Percentiles rank a stretch among this genome's conserved stretches.
These are phyloP conservation scores for Arctium minus DNA, from an alignment of 129 eudicot genomes.

Conservation along the genomic window DNA sequence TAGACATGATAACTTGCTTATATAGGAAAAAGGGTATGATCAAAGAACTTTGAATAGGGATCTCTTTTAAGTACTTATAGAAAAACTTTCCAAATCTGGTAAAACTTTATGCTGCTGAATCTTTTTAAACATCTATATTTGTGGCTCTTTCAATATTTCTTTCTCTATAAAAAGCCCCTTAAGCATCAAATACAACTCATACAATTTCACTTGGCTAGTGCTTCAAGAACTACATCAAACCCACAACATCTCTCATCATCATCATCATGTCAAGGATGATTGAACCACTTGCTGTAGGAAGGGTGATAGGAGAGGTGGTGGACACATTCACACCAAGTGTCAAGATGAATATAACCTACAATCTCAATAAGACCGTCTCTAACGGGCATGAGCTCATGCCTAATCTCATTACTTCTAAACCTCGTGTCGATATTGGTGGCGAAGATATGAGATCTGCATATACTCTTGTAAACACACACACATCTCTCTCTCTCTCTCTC, in stretches of 20 bases:
- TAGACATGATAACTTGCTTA: slow-evolving; percentile 25
- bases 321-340: slow-evolving; percentile 78
- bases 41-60: slow-evolving; percentile 21
- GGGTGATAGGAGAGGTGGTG: slow-evolving; percentile 90
- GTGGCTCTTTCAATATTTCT: neutral
- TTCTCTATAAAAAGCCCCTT: slow-evolving; percentile 25
- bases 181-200: slow-evolving; percentile 26
- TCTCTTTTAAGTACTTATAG: slow-evolving; percentile 28
- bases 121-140: slow-evolving; percentile 13
- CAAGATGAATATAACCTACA: slow-evolving; percentile 60
- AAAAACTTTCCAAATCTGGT: slow-evolving; percentile 17
- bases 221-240: neutral
- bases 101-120: slow-evolving; percentile 30
- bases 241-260: neutral
- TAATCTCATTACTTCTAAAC: slow-evolving; percentile 42
- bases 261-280: slow-evolving; percentile 33
- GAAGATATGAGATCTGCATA: slow-evolving; percentile 87
- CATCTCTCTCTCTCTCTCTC: neutral
- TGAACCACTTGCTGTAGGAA: slow-evolving; percentile 56
- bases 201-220: slow-evolving; percentile 19
- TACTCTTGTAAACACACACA: slow-evolving; percentile 57
- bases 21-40: slow-evolving; percentile 14
- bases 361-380: slow-evolving; percentile 55
- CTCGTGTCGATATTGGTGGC: slow-evolving; percentile 89
- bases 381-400: slow-evolving; percentile 98